Evolutionary conservation across 768 basidiomycete species (phyloP).

Genomic region (Tubosaeta sp.): DNA sequence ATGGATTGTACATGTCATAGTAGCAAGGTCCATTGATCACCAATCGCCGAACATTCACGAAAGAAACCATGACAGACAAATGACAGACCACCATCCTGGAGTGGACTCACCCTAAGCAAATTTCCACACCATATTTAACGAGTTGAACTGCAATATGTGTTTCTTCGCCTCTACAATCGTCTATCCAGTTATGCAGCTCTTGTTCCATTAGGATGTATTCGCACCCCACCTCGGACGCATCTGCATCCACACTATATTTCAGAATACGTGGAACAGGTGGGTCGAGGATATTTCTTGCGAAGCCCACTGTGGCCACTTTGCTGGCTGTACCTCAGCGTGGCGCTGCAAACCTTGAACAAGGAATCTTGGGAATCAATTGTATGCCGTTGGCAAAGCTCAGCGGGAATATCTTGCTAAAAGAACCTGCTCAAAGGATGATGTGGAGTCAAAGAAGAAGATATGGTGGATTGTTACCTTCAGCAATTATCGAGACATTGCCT

Average conservation of each 20-base stretch:
- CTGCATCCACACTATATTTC: not conserved
- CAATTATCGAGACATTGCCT: no score
- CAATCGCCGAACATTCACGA: not conserved
- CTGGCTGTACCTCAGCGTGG: conserved; percentile 27
- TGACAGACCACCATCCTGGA: not conserved
- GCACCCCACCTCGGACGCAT: not conserved
- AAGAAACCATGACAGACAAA: not conserved
- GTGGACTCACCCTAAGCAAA: conserved; percentile 10
- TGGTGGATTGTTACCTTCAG: no score
- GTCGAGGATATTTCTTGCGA: not conserved
- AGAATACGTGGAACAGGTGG: not conserved
- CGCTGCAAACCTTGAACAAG: no score
- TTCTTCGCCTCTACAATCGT: not conserved
- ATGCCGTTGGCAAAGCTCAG: conserved; percentile 10
- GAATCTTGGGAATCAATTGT: conserved; percentile 15
- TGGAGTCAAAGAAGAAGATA: no score
- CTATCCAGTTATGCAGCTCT: not conserved
- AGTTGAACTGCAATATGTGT: conserved; percentile 1
- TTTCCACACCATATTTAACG: conserved; percentile 18
- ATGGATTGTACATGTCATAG: no score
- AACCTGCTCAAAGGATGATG: not conserved
- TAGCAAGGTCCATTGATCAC: no score
- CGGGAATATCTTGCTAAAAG: conserved; percentile 14
- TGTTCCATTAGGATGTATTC: not conserved
- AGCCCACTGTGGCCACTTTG: not conserved